Evolutionary conservation across 345 rosid species (phyloP), one percentile per base, ranked within the genome.

Genomic region (Eucalyptus camaldulensis): DNA sequence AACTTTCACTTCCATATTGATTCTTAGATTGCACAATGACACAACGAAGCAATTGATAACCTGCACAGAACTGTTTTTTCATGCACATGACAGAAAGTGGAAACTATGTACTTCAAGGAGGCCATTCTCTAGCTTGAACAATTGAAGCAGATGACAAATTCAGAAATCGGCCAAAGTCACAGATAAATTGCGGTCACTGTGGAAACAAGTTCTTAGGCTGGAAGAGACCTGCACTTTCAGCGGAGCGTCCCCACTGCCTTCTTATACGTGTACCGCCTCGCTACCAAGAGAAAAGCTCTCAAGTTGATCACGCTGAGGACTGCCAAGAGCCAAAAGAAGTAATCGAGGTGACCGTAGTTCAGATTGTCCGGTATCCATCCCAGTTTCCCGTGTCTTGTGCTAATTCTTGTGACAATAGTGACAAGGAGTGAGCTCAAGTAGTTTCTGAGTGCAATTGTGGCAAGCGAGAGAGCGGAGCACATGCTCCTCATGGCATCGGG

Each of bases 401-500:
- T 91, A 43, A 93, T 89, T 45, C 90, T 58, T 10, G 90, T 89
- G 7, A 90, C 89, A 50, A 90, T 85, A 19, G 89, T 92, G 16
- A 93, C 86, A 7, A 92, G 92, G n/a, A 91, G 88, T 40, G 93
- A 90, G 72, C 93, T 92, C 54, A 91, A 67, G 90, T 92, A 91
- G 88, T 58, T 93, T n/a, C 92, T 91, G 12, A 92, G 90, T 2
- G 93, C 92, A 43, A 60, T 49, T 6, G 92, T 92, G 37, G 91
- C 90, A 33, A 92, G 94, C 22, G 87, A 45, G 37, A 93, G 87
- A 40, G 95, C 94, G 13, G 95, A 88, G 87, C 95, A 93, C 88
- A 90, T 62, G 87, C 96, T 94, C 86, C 95, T 90, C 93, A 92
- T 93, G 2, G 94, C 94, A 91, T 93, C 93, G 11, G 94, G 94